Evolutionary conservation across 75 land plant species (phyloP).

Genomic region (Ceratopteris richardii): DNA sequence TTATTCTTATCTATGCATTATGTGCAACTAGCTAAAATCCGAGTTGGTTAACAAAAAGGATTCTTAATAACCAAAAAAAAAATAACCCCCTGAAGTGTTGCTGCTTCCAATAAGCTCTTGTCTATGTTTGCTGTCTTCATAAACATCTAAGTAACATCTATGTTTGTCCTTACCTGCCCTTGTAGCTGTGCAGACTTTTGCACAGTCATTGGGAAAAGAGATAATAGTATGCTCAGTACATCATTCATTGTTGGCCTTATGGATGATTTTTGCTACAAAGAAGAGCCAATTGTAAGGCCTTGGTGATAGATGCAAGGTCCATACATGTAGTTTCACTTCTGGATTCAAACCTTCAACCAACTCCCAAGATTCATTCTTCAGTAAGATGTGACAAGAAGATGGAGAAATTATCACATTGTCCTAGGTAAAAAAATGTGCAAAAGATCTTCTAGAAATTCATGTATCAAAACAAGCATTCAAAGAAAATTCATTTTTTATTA

Average conservation of each 20-base stretch:
- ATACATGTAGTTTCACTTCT: slow-evolving; percentile 70
- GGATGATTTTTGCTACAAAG: slow-evolving; percentile 76
- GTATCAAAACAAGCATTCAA: no score
- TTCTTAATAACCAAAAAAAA: slow-evolving; percentile 52
- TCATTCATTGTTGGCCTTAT: slow-evolving; percentile 89
- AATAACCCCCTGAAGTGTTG: slow-evolving; percentile 56
- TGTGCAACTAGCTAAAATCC: no score
- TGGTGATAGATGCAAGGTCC: no score
- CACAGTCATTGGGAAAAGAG: no score
- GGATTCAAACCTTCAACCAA: slow-evolving; percentile 77
- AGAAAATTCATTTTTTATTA: no score
- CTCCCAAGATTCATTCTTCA: slow-evolving; percentile 54
- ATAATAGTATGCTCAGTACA: slow-evolving; percentile 84
- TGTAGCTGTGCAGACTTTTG: slow-evolving; percentile 17
- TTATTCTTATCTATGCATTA: no score
- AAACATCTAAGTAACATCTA: slow-evolving; percentile 49
- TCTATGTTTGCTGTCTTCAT: slow-evolving; percentile 48
- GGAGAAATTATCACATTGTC: no score
- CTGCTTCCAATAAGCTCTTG: slow-evolving; percentile 36
- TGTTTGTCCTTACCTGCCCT: not conserved
- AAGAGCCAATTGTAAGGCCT: no score
- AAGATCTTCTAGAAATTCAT: no score
- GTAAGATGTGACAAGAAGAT: slow-evolving; percentile 37
- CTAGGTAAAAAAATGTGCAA: no score
- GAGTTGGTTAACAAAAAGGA: no score